Evolutionary conservation across 495 filamentous ascomycete species (phyloP).

Genomic region (Cercophora scortea): DNA sequence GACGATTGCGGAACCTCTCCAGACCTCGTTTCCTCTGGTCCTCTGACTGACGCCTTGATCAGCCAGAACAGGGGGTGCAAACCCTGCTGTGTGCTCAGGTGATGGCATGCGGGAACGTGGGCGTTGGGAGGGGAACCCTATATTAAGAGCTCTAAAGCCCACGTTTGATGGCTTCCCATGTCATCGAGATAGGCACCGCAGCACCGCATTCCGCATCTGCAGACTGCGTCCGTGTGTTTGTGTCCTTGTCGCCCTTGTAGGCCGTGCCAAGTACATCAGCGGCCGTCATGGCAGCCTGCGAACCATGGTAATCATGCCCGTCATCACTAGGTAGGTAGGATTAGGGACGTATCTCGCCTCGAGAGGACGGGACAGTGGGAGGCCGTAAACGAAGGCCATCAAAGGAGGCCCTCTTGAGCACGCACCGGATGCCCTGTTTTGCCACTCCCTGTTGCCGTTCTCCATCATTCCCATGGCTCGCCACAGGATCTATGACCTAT

Average conservation of each 20-base stretch:
- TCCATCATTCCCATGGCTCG: too few species aligned
- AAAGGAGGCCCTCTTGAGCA: too few species aligned
- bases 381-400: too few species aligned
- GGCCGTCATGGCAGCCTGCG: not conserved
- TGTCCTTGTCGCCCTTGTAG: not conserved
- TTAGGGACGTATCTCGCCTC: too few species aligned
- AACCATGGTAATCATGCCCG: not conserved
- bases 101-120: constrained; percentile 14
- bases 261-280: not conserved
- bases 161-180: not conserved
- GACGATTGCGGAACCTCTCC: constrained; percentile 18
- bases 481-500: too few species aligned
- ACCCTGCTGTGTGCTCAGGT: constrained; percentile 19
- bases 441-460: too few species aligned
- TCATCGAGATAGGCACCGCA: not conserved
- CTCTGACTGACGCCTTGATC: constrained; percentile 13
- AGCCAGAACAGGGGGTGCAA: constrained; percentile 13
- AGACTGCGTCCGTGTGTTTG: not conserved
- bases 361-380: too few species aligned
- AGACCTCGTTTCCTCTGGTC: constrained; percentile 10
- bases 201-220: not conserved
- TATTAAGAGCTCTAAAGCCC: constrained; percentile 9
- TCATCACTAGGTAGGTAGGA: not conserved
- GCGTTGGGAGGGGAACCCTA: constrained; percentile 6
- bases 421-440: too few species aligned